Base-by-base conservation (phyloP, 768 basidiomycete genomes). In the Pisolithus microcarpus region DNA sequence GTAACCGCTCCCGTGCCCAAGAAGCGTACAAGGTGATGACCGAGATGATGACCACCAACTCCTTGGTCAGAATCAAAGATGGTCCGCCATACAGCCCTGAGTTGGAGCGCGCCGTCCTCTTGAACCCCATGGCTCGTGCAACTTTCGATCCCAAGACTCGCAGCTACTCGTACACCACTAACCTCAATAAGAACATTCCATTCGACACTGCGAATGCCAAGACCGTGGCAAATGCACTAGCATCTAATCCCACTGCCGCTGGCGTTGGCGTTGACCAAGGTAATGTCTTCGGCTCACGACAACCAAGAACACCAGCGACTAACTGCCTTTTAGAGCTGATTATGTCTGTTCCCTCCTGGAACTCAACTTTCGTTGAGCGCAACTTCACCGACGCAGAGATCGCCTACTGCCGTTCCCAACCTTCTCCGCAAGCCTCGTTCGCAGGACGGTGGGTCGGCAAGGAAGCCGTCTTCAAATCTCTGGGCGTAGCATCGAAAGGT, bases 361-460 rank as follows among this genome's bases (percentile, higher is more conserved):
- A 94, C 65, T 78, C 83, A 18, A 87, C 82, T 16, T 99, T 98
- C 71, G 73, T 96, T 49, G 62, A 79, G 50, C 87, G 92, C 55
- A 99, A 99, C 76, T 99, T 96, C 72, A 98, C 94, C 18, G 80
- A 84, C 9, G 82, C 76, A 21, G 96, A 99, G 71, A 79, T 85
- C 58, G 71, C 77, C 10, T 97, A 98, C 75, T 97, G 94, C 70
- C 75, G 72, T 46, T 59, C 78, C n/a, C 92, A 97, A 61, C 85
- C 95, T 2, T 89, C 88, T 44, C 82, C 90, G 16, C 69, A 79
- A 1, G 87, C 96, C 7, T 97, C 95, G 2, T 93, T 96, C 64
- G 95, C 96, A 19, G 94, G 89, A 34, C 87, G 94, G 50, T 99
- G 96, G 95, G 89, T 81, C 26, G 95, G 91, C 47, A 99, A 98